Base-by-base conservation (phyloP, 768 basidiomycete species). In the Symmetrospora coprosmae region DNA sequence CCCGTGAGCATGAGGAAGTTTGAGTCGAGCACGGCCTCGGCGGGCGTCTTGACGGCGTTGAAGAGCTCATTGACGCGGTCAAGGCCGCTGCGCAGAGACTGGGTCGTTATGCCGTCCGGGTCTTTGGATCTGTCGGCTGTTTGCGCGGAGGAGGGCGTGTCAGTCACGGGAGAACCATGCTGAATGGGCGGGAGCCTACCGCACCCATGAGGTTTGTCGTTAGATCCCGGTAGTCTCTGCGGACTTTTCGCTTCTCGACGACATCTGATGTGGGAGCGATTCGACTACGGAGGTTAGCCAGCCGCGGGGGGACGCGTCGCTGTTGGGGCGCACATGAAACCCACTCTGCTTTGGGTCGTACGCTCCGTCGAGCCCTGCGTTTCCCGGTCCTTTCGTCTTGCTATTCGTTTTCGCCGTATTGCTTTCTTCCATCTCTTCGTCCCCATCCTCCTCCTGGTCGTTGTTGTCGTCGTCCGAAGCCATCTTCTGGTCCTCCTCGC, bases 11-110 rank as follows among this genome's bases (percentile, higher is more conserved):
- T 73, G 27, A 97, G 79, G 23, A 91, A 78, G 39, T 79, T 77
- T 0, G 92, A 89, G 72, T 97, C 94, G 11, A 96, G 78, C 0
- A 86, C 83, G 2, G 92, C 91, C 68, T 94, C 88, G 50, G 85
- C 82, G 0, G 89, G 84, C 19, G 82, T 83, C 70, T 81, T 81
- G 58, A 89, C 86, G 84, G 64, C 5, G n/a, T 27, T 31, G 60
- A 72, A 73, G 13, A 68, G 49, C 14, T 35, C 19, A 56, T 73
- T 67, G 30, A 63, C 60, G 21, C 49, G 46, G 5, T 49, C 31
- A 19, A 71, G 40, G 14, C 55, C 56, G 0, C 43, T 47, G 3
- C 61, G 31, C 11, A 73, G 47, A 16, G 65, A 53, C 2, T 35
- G 48, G 1, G 66, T 58, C 0, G 66, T 61, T 19, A 66, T 60